Base-by-base conservation (phyloP, 2,329 filamentous ascomycete genomes). In the Phaeophleospora eucalypticola region DNA sequence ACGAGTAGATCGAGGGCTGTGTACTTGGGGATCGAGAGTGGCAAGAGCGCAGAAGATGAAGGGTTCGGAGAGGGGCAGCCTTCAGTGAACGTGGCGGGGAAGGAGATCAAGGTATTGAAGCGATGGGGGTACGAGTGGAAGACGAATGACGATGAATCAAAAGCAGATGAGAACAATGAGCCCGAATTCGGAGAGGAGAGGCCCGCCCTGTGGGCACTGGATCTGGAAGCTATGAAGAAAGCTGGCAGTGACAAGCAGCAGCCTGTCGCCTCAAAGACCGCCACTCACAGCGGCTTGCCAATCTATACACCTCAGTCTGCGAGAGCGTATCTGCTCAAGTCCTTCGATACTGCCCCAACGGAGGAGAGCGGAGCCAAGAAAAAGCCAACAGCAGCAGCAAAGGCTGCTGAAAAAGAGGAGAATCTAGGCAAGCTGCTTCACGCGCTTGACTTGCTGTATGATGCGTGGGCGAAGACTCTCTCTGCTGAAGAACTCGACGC, bases 1-100 rank as follows among this genome's bases (percentile, higher is more conserved):
- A 93, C 91, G 62, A 89, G 86, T 50, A 79, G 83, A 54, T 81
- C 80, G 29, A 90, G 90, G 67, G 89, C 89, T 8, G 76, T 83
- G 20, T 85, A 79, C 52, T 69, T 95, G 21, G 89, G 89, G 0
- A 71, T 95, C 16, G 81, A 86, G 52, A 79, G 74, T 41, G 80
- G 80, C 0, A 73, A 77, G 6, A 77, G 76, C 32, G 84, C 82
- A 0, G 84, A 87, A 37, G 80, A 87, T 33, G 80, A 86, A 59
- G 83, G 82, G 0, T 86, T 84, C 75, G 85, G 84, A 0, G 77
- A 84, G 48, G 87, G 88, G 0, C 87, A 93, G 65, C 87, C 88
- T 0, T 77, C 78, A 20, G 74, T 91, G 3, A 82, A 68, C 45
- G 76, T 94, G 9, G 78, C 93, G 76, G 85, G 84, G 0, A 78